These are phyloP conservation scores for Spizellomyces sp. DNA, from an alignment of 192 early-diverging fungal species.

Conservation along the genomic window DNA sequence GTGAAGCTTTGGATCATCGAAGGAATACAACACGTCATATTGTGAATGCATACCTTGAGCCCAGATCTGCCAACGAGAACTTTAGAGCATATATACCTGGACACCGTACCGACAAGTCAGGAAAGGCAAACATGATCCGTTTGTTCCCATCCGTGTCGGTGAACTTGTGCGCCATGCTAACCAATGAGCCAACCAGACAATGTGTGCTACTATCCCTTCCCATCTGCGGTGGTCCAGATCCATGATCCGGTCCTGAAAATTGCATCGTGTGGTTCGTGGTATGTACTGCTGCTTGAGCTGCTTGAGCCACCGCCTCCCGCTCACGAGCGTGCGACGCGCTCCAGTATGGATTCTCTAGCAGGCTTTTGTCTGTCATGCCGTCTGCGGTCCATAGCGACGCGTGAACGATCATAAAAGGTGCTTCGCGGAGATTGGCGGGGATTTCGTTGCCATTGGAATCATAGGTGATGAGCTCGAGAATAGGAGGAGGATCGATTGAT, in stretches of 20 bases:
- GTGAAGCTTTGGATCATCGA: no score
- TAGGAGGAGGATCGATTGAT: conserved; percentile 4
- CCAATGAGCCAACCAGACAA: conserved; percentile 11
- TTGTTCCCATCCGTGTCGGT: no score
- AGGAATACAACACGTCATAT: no score
- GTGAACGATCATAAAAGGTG: conserved; percentile 31
- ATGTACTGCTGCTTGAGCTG: neutral
- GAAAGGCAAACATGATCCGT: conserved; percentile 7
- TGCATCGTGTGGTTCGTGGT: neutral
- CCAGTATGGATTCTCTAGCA: conserved; percentile 27
- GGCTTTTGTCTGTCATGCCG: conserved; percentile 28
- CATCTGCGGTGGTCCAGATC: neutral
- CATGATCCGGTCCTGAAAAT: neutral
- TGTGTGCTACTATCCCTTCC: conserved; percentile 5
- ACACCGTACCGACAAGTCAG: conserved; percentile 12
- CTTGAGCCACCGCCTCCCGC: neutral
- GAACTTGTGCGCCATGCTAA: neutral
- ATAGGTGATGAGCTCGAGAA: conserved; percentile 1
- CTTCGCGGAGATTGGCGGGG: neutral
- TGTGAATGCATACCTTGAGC: neutral
- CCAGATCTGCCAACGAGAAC: conserved; percentile 4
- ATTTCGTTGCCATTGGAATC: neutral
- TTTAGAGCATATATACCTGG: conserved; percentile 8
- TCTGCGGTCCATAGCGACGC: conserved; percentile 34
- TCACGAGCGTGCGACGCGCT: neutral